Conservation (phyloP, 352 stramenopile species). For the Pythium folliculosum region DNA sequence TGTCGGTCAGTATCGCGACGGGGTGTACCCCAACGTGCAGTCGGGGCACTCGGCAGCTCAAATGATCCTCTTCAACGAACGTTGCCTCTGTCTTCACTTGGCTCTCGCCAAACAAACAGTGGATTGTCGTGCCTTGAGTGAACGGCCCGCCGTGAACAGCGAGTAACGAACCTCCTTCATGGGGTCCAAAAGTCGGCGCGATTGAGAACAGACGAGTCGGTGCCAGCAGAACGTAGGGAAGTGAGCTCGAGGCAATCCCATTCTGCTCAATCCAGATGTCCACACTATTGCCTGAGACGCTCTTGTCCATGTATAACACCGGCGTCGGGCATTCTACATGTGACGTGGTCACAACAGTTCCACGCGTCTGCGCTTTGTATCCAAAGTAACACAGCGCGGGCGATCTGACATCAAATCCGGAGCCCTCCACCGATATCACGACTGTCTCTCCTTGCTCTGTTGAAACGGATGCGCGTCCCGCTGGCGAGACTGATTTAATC, state of each 20-base stretch:
- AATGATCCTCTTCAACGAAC: background rate
- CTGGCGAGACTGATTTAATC: background rate
- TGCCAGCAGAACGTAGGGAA: slow-evolving; percentile 2
- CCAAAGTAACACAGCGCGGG: slow-evolving; percentile 18
- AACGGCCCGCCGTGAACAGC: slow-evolving; percentile 40
- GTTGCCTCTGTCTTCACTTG: background rate
- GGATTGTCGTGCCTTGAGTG: slow-evolving; percentile 7
- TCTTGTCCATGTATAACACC: slow-evolving; percentile 8
- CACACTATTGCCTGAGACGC: background rate
- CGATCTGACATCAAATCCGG: slow-evolving; percentile 8
- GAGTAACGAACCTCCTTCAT: slow-evolving; percentile 34
- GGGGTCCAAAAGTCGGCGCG: slow-evolving; percentile 18
- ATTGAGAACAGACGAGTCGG: slow-evolving; percentile 6
- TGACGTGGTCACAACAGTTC: background rate
- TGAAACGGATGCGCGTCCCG: background rate
- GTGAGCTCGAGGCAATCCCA: slow-evolving; percentile 12
- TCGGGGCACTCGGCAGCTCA: slow-evolving; percentile 10
- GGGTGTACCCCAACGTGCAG: slow-evolving; percentile 8
- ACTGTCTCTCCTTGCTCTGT: background rate
- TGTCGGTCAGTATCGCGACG: slow-evolving; percentile 35
- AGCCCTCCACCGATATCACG: slow-evolving; percentile 13
- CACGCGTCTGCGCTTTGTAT: slow-evolving; percentile 7
- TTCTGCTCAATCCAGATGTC: slow-evolving; percentile 22
- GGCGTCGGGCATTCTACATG: slow-evolving; percentile 19
- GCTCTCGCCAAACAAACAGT: slow-evolving; percentile 16